These are phyloP conservation scores for Massariosphaeria phaeospora DNA, from an alignment of 495 filamentous ascomycete species.

Conservation along the genomic window DNA sequence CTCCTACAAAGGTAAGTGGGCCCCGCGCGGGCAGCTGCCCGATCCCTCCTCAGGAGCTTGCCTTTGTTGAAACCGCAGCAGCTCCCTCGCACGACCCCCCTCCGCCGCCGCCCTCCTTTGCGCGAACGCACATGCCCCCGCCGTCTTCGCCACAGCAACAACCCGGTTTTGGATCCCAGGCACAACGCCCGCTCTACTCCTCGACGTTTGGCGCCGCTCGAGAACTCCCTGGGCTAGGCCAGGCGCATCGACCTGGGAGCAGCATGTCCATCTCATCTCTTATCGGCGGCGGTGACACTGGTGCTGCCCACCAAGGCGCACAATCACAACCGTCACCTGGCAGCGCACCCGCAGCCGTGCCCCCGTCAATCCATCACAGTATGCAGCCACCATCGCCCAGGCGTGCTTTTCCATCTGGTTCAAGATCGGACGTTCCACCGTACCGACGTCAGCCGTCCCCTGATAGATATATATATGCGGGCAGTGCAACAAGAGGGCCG, in stretches of 20 bases:
- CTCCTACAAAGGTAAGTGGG: conserved; percentile 36
- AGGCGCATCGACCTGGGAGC: conserved; percentile 56
- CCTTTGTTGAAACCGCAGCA: conserved; percentile 13
- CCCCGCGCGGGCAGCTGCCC: conserved; percentile 7
- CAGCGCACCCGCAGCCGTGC: conserved; percentile 12
- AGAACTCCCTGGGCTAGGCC: conserved; percentile 48
- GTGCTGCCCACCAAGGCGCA: conserved; percentile 13
- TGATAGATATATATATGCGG: conserved; percentile 27
- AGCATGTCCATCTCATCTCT: conserved; percentile 98
- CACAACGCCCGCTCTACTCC: conserved; percentile 35
- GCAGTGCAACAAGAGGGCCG: conserved; percentile 10
- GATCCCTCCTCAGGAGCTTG: conserved; percentile 6
- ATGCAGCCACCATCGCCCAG: conserved; percentile 43
- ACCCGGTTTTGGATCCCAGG: conserved; percentile 40
- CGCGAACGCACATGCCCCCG: conserved; percentile 55
- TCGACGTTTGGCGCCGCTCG: conserved; percentile 47
- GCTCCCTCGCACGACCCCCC: conserved; percentile 33
- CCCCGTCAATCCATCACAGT: conserved; percentile 22
- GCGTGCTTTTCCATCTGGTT: conserved; percentile 20
- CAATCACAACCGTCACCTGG: conserved; percentile 30
- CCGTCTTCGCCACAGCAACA: conserved; percentile 56
- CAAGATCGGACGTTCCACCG: conserved; percentile 27
- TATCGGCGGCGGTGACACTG: conserved; percentile 55
- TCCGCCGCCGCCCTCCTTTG: conserved; percentile 49
- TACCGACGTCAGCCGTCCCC: conserved; percentile 28